Conservation (phyloP, 148 eudicot species). For the Salicornia ramosissima region DNA sequence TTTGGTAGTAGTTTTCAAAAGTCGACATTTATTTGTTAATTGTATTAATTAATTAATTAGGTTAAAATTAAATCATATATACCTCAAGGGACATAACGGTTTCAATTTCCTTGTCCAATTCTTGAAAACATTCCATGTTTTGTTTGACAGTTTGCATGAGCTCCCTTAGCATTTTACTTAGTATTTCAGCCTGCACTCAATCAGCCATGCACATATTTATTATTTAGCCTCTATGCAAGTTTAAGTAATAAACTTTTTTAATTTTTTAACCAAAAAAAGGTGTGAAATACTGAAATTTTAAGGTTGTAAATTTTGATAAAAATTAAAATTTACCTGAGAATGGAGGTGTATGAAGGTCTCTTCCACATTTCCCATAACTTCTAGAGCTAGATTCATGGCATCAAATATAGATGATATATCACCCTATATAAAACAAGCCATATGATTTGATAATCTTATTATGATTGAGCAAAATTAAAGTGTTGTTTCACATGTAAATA, state of each 20-base stretch:
- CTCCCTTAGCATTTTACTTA: slow-evolving; percentile 46
- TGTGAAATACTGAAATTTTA: too few species aligned
- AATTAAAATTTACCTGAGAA: slow-evolving; percentile 37
- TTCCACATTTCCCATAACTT: slow-evolving; percentile 44
- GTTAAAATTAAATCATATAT: background rate
- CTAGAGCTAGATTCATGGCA: slow-evolving; percentile 46
- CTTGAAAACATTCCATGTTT: slow-evolving; percentile 45
- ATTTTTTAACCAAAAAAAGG: background rate
- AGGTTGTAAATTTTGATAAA: background rate
- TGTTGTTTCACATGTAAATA: too few species aligned
- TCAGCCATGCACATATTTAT: background rate
- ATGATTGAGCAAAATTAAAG: too few species aligned
- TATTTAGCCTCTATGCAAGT: background rate
- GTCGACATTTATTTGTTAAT: too few species aligned
- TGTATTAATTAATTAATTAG: too few species aligned
- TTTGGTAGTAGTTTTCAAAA: too few species aligned
- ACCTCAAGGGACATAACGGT: slow-evolving; percentile 53
- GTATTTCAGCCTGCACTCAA: slow-evolving; percentile 44
- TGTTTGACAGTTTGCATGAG: slow-evolving; percentile 38
- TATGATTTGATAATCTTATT: background rate
- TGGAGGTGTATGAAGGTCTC: slow-evolving; percentile 34
- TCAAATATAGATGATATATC: slow-evolving; percentile 39
- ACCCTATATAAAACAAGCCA: slow-evolving; percentile 30
- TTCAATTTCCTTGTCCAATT: slow-evolving; percentile 37
- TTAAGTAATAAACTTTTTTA: background rate